Evolutionary conservation across 2,329 filamentous ascomycete species (phyloP).

Genomic region (Daldinia eschscholtzii): DNA sequence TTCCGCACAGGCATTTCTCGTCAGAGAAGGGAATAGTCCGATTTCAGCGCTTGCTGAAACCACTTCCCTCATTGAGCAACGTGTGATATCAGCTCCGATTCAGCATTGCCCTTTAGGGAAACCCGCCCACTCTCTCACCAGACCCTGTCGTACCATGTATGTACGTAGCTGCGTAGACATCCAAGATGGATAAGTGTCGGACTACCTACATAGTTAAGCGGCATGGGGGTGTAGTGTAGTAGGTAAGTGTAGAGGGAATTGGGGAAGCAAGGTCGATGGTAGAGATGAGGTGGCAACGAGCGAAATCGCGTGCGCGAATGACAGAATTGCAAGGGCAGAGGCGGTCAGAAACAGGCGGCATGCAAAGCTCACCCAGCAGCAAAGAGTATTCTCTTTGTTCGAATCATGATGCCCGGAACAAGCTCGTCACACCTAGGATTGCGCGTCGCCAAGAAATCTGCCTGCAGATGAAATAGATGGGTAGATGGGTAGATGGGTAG

Average conservation of each 20-base stretch:
- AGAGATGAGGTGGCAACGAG: conserved; percentile 41
- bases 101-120: conserved; percentile 35
- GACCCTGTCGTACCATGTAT: background rate
- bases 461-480: conserved; percentile 42
- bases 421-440: conserved; percentile 52
- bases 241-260: conserved; percentile 15
- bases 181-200: conserved; percentile 6
- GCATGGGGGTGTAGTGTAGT: background rate
- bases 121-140: conserved; percentile 24
- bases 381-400: conserved; percentile 45
- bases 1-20: conserved; percentile 22
- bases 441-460: conserved; percentile 52
- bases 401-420: conserved; percentile 47
- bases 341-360: conserved; percentile 47
- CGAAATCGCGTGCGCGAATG: conserved; percentile 43
- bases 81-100: conserved; percentile 30
- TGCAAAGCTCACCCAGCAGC: conserved; percentile 46
- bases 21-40: conserved; percentile 17
- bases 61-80: conserved; percentile 40
- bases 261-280: conserved; percentile 19
- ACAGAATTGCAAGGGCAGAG: conserved; percentile 44
- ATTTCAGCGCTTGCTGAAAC: conserved; percentile 41
- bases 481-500: conserved; percentile 14
- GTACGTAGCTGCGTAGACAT: background rate
- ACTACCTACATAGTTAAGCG: background rate